Evolutionary conservation across 129 eudicot species (phyloP), one percentile per base, ranked within the genome.

Genomic region (Flaveria ramosissima): DNA sequence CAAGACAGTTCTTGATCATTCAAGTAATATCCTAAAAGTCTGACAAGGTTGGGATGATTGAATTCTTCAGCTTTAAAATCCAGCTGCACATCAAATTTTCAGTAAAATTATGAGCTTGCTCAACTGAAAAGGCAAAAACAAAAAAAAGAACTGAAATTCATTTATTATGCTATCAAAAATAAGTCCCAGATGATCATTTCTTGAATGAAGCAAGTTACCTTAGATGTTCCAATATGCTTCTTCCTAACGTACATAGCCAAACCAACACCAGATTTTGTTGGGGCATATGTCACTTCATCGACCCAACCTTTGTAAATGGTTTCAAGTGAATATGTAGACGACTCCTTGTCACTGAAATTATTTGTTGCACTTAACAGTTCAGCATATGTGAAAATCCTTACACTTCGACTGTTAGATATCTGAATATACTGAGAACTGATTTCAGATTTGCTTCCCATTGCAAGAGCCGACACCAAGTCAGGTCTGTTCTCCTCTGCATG

Each of bases 281-380:
- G 84, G 46, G 74, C 86, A 53, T 57, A 74, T 19, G 78, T 83
- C 74, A 23, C 43, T 73, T 50, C 74, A 70, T 74, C 71, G 7
- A 83, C 83, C 83, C 81, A 83, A 20, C 78, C 81, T 61, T 69
- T 75, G 78, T 68, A 70, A 41, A 74, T 61, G 23, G 10, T 39
- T 50, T 62, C 74, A 48, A 0, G 23, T 70, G 36, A 17, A 60
- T 32, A 11, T 45, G 17, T 23, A 9, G 45, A 59, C 36, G 47
- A 43, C 55, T 39, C 70, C 16, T 39, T 14, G 39, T 55, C 5
- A 5, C 36, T 52, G 70, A 60, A 83, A 68, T 72, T 50, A 27
- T 57, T 60, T 43, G 85, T 77, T 64, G 86, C 86, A 13, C 15
- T 72, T 45, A 9, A 9, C 72, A 82, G 4, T 55, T 82, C 79